phyloP scores from a whole-genome alignment of 805 yeast species.

The Sugiyamaella smithiae region DNA sequence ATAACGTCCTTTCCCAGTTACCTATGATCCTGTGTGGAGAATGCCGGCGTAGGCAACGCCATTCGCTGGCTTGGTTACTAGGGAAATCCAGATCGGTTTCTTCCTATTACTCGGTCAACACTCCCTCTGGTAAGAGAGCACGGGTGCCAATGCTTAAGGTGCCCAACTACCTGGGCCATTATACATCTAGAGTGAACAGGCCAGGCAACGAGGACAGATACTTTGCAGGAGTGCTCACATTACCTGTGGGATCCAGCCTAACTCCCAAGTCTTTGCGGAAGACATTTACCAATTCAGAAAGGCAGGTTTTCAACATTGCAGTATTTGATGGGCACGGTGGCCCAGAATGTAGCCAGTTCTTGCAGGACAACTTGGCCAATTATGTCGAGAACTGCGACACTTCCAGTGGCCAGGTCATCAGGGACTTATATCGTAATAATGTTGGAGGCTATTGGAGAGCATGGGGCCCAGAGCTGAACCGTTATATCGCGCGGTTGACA shows the following conservation, averaged over 20 bases:
- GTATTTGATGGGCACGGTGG: conserved; percentile 98
- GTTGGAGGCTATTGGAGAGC: conserved; percentile 87
- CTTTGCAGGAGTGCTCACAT: conserved; percentile 57
- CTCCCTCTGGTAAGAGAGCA: conserved; percentile 29
- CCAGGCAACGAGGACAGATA: conserved; percentile 77
- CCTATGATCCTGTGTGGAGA: not conserved
- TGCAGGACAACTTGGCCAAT: conserved; percentile 51
- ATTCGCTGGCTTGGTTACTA: not conserved
- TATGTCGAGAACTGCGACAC: conserved; percentile 47
- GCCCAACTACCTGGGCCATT: conserved; percentile 78
- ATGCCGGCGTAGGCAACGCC: not conserved
- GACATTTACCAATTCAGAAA: conserved; percentile 12
- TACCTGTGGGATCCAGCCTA: conserved; percentile 38
- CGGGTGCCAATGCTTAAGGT: conserved; percentile 59
- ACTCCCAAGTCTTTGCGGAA: conserved; percentile 24
- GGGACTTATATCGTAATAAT: conserved; percentile 52
- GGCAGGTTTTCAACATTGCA: conserved; percentile 61
- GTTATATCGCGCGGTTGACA: conserved; percentile 32
- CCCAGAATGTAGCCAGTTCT: conserved; percentile 61
- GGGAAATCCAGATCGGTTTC: conserved; percentile 9
- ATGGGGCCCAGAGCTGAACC: conserved; percentile 52
- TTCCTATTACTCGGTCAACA: conserved; percentile 11
- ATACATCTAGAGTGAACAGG: conserved; percentile 71
- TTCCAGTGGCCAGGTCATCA: conserved; percentile 43
- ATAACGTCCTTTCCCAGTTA: not conserved